phyloP scores from a whole-genome alignment of 192 early-diverging fungal species.

The Pilobolus umbonatus region DNA sequence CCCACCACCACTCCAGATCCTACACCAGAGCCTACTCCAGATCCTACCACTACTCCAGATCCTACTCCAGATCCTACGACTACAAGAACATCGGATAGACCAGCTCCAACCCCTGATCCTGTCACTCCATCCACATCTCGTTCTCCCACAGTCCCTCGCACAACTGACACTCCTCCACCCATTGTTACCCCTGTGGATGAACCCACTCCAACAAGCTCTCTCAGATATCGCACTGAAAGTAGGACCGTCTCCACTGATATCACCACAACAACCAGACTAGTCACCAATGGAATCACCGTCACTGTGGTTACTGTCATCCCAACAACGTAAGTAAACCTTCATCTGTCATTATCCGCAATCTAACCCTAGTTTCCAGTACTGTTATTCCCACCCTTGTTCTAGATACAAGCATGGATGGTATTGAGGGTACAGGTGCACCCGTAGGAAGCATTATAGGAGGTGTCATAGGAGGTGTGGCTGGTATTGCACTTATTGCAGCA shows the following conservation, averaged over 20 bases:
- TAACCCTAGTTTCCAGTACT: conserved; percentile 1
- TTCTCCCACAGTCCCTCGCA: background rate
- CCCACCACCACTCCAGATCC: background rate
- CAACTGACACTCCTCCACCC: background rate
- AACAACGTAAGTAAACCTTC: conserved; percentile 8
- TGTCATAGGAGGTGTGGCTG: conserved; percentile 10
- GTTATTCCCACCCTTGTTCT: conserved; percentile 7
- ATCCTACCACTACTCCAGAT: background rate
- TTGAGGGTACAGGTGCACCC: no score
- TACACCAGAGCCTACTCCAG: background rate
- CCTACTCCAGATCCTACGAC: background rate
- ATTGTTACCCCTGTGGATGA: background rate
- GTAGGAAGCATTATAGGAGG: conserved; percentile 6
- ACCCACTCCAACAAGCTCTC: background rate
- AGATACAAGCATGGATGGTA: background rate
- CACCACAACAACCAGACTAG: conserved; percentile 2
- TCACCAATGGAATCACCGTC: conserved; percentile 6
- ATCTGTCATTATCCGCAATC: background rate
- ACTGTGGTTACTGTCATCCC: conserved; percentile 10
- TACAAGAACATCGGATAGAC: background rate
- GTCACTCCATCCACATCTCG: background rate
- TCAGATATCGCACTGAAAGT: background rate
- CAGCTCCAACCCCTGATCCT: background rate
- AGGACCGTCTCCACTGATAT: background rate
- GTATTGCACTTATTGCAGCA: background rate